These are phyloP conservation scores for Mrakia frigida DNA, from an alignment of 768 basidiomycete species.

Conservation along the genomic window DNA sequence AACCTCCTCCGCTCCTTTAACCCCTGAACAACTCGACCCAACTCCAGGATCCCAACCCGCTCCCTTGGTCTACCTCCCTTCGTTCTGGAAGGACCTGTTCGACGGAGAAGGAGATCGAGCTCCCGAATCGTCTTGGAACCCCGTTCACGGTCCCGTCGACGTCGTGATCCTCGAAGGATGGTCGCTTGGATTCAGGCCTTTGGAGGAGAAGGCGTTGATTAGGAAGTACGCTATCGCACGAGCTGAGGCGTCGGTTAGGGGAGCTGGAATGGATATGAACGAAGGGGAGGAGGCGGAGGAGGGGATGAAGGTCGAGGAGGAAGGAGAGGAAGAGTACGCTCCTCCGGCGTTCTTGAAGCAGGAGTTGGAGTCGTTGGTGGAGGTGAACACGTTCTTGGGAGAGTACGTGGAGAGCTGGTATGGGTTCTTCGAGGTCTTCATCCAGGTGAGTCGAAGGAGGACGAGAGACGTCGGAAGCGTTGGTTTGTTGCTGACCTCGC, in stretches of 20 bases:
- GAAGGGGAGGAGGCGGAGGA: background rate
- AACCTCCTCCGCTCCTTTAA: background rate
- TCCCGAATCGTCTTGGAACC: conserved; percentile 47
- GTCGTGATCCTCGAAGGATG: conserved; percentile 92
- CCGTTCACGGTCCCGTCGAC: conserved; percentile 58
- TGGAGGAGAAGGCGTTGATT: conserved; percentile 53
- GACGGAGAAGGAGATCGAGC: conserved; percentile 76
- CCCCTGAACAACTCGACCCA: conserved; percentile 4
- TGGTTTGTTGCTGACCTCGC: background rate
- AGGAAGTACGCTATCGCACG: conserved; percentile 48
- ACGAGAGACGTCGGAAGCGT: background rate
- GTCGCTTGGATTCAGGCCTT: conserved; percentile 81
- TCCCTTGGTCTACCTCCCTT: conserved; percentile 51
- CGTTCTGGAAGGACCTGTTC: conserved; percentile 80
- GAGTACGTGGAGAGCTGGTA: conserved; percentile 62
- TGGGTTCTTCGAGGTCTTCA: conserved; percentile 63
- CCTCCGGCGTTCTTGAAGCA: conserved; percentile 33
- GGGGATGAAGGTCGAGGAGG: background rate
- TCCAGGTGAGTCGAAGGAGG: conserved; percentile 55
- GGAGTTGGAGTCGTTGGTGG: conserved; percentile 52
- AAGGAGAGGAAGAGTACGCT: conserved; percentile 1
- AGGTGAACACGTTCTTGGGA: conserved; percentile 60
- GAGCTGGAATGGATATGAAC: conserved; percentile 4
- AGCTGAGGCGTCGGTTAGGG: background rate
- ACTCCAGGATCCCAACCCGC: conserved; percentile 1